Evolutionary conservation across 2,329 filamentous ascomycete species (phyloP).

Genomic region (Calonectria ilicicola): DNA sequence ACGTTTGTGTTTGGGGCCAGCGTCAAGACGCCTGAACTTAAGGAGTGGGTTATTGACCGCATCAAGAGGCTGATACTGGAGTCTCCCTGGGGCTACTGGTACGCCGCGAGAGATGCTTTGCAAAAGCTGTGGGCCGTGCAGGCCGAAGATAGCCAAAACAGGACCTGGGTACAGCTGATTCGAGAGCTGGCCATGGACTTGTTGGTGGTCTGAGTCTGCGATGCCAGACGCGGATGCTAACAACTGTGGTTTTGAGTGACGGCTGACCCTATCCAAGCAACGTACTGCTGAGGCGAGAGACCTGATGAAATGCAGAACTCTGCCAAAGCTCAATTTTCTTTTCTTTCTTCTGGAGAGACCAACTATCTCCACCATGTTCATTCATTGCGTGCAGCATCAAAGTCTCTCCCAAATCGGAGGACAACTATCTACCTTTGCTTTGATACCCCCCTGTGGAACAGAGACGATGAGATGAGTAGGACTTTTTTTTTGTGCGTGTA

Average conservation of each 20-base stretch:
- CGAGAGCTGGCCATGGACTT: slow-evolving; percentile 56
- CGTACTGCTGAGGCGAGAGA: not conserved
- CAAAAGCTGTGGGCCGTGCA: slow-evolving; percentile 57
- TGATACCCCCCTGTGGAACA: not conserved
- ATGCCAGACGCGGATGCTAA: not conserved
- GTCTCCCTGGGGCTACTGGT: slow-evolving; percentile 62
- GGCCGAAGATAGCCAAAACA: slow-evolving; percentile 41
- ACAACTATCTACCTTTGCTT: not conserved
- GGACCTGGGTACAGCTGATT: slow-evolving; percentile 59
- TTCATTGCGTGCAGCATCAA: not conserved
- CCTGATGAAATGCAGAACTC: not conserved
- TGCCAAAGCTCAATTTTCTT: not conserved
- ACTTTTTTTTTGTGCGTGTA: not conserved
- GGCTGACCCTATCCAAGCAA: not conserved
- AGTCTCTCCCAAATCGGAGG: not conserved
- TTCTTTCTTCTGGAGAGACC: not conserved
- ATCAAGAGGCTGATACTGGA: slow-evolving; percentile 53
- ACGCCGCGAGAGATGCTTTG: slow-evolving; percentile 60
- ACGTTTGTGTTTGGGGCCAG: slow-evolving; percentile 68
- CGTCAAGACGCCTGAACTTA: slow-evolving; percentile 54
- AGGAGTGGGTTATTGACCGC: slow-evolving; percentile 62
- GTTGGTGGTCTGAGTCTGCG: slow-evolving; percentile 53
- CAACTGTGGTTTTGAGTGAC: not conserved
- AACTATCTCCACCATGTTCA: not conserved
- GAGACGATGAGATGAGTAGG: not conserved